Percentiles rank a stretch among this genome's conserved stretches.
phyloP scores from a whole-genome alignment of 139 green algal species.

The Parachlorella kessleri region DNA sequence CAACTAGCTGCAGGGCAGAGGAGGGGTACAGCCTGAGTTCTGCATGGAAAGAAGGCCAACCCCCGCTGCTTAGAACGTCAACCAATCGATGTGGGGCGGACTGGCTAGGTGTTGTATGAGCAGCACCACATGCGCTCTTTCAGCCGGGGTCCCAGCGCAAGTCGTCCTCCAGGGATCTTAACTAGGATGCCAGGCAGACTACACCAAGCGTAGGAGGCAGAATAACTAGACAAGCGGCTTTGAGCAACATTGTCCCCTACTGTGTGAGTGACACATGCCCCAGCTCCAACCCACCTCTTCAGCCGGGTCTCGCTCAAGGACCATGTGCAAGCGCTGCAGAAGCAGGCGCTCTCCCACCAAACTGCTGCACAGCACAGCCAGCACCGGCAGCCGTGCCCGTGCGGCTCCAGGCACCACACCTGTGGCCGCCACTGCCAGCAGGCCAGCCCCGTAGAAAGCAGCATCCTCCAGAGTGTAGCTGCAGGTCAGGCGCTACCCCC shows the following conservation, averaged over 20 bases:
- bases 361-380: slow-evolving; percentile 28
- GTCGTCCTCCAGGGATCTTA: too few relatives aligned
- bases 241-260: background rate
- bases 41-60: too few relatives aligned
- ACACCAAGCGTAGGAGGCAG: too few relatives aligned
- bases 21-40: too few relatives aligned
- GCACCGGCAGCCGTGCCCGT: slow-evolving; percentile 11
- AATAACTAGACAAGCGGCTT: too few relatives aligned
- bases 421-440: slow-evolving; percentile 9
- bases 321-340: slow-evolving; percentile 22
- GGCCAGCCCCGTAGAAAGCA: slow-evolving; percentile 17
- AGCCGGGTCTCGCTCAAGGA: slow-evolving; percentile 9
- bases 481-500: too few relatives aligned
- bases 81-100: too few relatives aligned
- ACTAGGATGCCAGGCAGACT: too few relatives aligned
- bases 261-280: background rate
- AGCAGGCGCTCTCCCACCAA: slow-evolving; percentile 34
- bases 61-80: too few relatives aligned
- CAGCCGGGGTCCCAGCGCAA: too few relatives aligned
- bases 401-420: background rate
- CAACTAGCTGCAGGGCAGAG: slow-evolving; percentile 11
- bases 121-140: too few relatives aligned
- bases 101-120: too few relatives aligned
- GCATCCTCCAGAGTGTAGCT: slow-evolving; percentile 34
- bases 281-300: background rate